Evolutionary conservation across 2,329 filamentous ascomycete species (phyloP), one percentile per base, ranked within the genome.

Genomic region (Nemania sp.): DNA sequence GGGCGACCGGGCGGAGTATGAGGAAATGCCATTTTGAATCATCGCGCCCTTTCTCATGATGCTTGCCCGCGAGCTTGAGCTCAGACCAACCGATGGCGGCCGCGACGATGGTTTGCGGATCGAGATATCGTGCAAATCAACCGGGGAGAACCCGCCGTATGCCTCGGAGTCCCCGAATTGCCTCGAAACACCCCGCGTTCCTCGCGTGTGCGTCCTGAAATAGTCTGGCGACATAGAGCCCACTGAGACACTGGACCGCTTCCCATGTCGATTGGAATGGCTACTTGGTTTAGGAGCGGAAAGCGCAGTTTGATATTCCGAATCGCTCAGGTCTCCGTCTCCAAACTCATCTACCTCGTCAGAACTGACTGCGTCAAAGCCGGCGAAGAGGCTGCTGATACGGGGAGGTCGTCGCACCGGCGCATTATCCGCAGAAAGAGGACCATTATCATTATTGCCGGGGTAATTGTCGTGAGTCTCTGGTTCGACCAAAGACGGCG

Each of bases 311-410:
- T 83, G 80, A 73, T 83, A 90, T 67, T 91, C 89, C 1, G 83
- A 82, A 67, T 91, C 89, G 68, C 85, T 89, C 63, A 84, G 64
- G 50, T 90, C 86, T 3, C 74, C 78, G 60, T 88, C 85, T 32
- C 75, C 79, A 73, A 87, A 87, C 29, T 89, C 86, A 42, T 88
- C 86, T 2, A 72, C 79, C 57, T 90, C 88, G 46, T 87, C 87
- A 7, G 88, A 88, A 69, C 87, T 91, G 46, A 80, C 81, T 12
- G 85, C 86, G 48, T 94, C 90, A 67, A 96, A 95, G 0, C 91
- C 91, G 34, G 91, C 90, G 74, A 95, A 95, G n/a, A 96, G 79
- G 71, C 90, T 95, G 75, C 90, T 94, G 50, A 91, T 88, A 57
- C 91, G 83, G 70, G 90, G 87, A 1, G 90, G 90, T 15, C 88